Base-by-base conservation (phyloP, 371 early-diverging fungal genomes). In the Synchytrium microbalum region DNA sequence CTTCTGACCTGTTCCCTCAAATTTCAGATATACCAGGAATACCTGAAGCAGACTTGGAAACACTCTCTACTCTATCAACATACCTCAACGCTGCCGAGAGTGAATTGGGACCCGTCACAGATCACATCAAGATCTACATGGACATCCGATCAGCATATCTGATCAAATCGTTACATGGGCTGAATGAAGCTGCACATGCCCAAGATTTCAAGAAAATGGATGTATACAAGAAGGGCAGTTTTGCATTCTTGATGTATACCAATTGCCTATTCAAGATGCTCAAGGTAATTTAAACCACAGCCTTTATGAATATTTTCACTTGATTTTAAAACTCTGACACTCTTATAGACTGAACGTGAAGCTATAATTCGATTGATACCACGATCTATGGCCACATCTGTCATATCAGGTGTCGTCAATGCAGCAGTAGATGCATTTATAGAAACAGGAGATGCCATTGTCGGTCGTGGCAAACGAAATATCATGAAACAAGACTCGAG, bases 111-210 rank as follows among this genome's bases (percentile, higher is more conserved):
- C 19, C 30, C 60, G 65, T 14, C 59, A 67, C 26, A 8, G 26
- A 56, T 26, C 29, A 26, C 24, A 56, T 56, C 24, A 29, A 56
- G 13, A 56, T 29, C 26, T 91, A 88, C 68, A 78, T 82, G 2
- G 86, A 88, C n/a, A 86, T 90, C 55, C 79, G 93, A 13, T 82
- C 88, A 3, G 64, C 74, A 3, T 88, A 86, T 65, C 67, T 92
- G 52, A 65, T 74, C 30, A 86, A 86, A 62, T 85, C 87, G 1
- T 72, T 92, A 56, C 76, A 81, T 5, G 71, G 81, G 24, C 65
- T 86, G 5, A 72, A 84, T 77, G 63, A 63, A 30, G 65, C 66
- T 54, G 70, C 69, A n/a, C 67, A 46, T 19, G 70, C 63, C 32
- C 72, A 64, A 81, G 85, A 62, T 54, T 63, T 33, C 51, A 67